Conservation (phyloP, 225 moss, liverwort and hornwort genomes). For the Straminergon stramineum region DNA sequence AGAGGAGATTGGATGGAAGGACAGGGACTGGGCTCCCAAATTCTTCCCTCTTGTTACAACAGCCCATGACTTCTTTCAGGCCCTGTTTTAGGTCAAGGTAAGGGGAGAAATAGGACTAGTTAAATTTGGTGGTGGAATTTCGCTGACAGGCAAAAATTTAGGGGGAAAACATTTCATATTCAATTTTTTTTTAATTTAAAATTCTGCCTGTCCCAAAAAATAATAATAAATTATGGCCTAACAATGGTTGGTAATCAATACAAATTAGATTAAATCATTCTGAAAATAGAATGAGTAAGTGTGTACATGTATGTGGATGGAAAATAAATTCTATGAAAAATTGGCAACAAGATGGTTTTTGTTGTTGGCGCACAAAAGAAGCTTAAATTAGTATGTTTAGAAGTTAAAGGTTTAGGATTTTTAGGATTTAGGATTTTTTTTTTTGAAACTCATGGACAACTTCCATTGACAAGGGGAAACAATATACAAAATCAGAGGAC, state of each 20-base stretch:
- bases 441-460: too few relatives aligned
- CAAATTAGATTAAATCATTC: neutral
- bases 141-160: neutral
- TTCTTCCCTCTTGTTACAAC: neutral
- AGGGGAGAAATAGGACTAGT: neutral
- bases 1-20: neutral
- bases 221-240: neutral
- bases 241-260: neutral
- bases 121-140: neutral
- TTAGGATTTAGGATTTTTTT: too few relatives aligned
- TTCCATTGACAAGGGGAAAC: too few relatives aligned
- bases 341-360: neutral
- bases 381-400: too few relatives aligned
- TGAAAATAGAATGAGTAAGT: too few relatives aligned
- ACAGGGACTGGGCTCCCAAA: too few relatives aligned
- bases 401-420: too few relatives aligned
- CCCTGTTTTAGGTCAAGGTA: neutral
- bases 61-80: neutral
- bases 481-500: too few relatives aligned
- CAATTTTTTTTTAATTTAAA: neutral
- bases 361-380: fast-evolving
- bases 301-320: fast-evolving
- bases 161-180: fast-evolving
- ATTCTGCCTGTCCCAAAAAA: neutral
- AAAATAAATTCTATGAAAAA: neutral